These are phyloP conservation scores for Mycena floridula DNA, from an alignment of 768 basidiomycete species.

Conservation along the genomic window DNA sequence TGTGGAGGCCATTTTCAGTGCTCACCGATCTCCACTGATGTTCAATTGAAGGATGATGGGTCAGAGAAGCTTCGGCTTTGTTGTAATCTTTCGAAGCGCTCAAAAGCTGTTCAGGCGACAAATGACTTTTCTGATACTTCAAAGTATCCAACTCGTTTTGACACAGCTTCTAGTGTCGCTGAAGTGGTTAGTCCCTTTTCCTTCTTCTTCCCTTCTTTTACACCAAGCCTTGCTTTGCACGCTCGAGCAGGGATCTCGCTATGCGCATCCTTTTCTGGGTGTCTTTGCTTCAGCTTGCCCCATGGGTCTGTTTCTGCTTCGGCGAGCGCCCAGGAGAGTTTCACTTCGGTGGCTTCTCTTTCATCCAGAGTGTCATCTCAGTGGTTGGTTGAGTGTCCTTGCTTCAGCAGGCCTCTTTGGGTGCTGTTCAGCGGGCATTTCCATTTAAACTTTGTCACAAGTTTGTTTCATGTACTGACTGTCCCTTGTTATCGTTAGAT, in stretches of 20 bases:
- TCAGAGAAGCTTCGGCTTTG: no score
- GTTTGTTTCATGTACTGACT: no score
- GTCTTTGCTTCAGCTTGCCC: neutral
- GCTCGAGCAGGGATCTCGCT: neutral
- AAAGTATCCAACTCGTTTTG: neutral
- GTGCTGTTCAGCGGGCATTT: no score
- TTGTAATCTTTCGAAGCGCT: slow-evolving; percentile 7
- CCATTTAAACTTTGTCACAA: no score
- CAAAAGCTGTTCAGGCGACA: neutral
- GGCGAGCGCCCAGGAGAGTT: neutral
- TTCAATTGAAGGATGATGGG: no score
- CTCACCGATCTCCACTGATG: no score
- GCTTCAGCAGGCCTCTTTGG: no score
- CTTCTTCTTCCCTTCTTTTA: neutral
- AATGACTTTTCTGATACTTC: slow-evolving; percentile 6
- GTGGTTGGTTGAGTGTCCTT: neutral
- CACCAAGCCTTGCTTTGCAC: neutral
- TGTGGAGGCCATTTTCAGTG: no score
- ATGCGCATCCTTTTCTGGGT: neutral
- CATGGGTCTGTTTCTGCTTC: neutral
- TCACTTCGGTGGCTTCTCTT: neutral
- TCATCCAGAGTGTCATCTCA: neutral
- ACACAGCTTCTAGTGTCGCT: no score
- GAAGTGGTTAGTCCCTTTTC: neutral
- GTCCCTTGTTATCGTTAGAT: no score